Evolutionary conservation across 192 early-diverging fungal species (phyloP).

Genomic region (Ambispora gerdemannii): DNA sequence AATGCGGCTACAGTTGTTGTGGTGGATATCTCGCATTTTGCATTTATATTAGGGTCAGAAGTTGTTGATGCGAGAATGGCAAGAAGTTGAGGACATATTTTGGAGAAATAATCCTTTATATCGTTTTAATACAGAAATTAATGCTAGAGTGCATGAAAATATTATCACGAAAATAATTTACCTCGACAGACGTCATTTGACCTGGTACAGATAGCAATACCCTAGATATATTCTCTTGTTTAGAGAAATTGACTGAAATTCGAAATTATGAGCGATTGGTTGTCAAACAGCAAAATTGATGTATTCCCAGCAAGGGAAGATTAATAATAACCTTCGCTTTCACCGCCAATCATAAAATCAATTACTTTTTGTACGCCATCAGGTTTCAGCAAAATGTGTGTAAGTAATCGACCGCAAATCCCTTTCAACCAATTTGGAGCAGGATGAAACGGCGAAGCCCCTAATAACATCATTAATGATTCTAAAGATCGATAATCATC

Average conservation of each 20-base stretch:
- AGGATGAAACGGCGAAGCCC: conserved; percentile 48
- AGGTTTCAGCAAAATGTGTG: conserved; percentile 63
- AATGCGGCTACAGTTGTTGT: conserved; percentile 47
- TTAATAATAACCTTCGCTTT: conserved; percentile 37
- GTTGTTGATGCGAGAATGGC: conserved; percentile 20
- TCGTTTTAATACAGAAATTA: neutral
- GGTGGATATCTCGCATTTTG: conserved; percentile 7
- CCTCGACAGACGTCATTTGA: conserved; percentile 57
- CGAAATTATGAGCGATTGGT: neutral
- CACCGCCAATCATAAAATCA: conserved; percentile 63
- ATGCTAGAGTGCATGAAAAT: neutral
- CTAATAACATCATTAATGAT: conserved; percentile 61
- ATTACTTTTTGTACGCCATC: conserved; percentile 61
- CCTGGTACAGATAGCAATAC: conserved; percentile 56
- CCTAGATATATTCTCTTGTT: conserved; percentile 57
- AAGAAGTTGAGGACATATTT: conserved; percentile 50
- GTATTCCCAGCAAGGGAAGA: neutral
- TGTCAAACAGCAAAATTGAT: neutral
- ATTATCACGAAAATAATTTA: conserved; percentile 11
- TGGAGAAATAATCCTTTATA: conserved; percentile 47
- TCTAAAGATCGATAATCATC: conserved; percentile 60
- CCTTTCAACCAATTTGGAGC: conserved; percentile 61
- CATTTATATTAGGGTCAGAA: neutral
- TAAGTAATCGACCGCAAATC: conserved; percentile 65
- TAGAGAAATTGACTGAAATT: conserved; percentile 45